These are phyloP conservation scores for Orychophragmus violaceus DNA, from an alignment of 345 rosid genomes.

Conservation along the genomic window DNA sequence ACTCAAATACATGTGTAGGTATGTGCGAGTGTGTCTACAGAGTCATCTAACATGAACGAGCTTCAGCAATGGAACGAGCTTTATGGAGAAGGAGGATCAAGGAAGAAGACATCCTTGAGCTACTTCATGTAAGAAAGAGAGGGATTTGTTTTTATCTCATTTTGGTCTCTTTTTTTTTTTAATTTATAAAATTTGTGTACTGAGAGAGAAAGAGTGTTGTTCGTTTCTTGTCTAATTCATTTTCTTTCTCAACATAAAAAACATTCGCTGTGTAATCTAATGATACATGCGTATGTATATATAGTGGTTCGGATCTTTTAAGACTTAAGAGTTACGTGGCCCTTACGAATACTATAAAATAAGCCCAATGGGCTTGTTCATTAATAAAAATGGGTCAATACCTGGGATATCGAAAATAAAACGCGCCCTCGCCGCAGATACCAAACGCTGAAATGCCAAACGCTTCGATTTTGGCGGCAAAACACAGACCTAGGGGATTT, in stretches of 20 bases:
- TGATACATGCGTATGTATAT: slow-evolving; percentile 17
- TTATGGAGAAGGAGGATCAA: slow-evolving; percentile 98
- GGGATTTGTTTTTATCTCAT: slow-evolving; percentile 21
- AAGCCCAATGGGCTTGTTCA: neutral
- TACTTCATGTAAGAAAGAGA: slow-evolving; percentile 74
- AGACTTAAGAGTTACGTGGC: neutral
- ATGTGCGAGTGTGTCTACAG: slow-evolving; percentile 95
- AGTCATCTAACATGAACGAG: slow-evolving; percentile 89
- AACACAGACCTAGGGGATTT: neutral
- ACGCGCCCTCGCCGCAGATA: neutral
- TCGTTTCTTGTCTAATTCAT: slow-evolving; percentile 25
- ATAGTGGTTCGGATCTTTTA: slow-evolving; percentile 15
- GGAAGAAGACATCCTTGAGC: slow-evolving; percentile 82
- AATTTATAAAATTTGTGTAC: slow-evolving; percentile 29
- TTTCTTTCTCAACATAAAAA: slow-evolving; percentile 25
- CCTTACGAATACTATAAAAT: too few species aligned
- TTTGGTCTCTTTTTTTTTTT: slow-evolving; percentile 8
- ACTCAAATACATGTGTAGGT: slow-evolving; percentile 44
- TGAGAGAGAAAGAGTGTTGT: slow-evolving; percentile 19
- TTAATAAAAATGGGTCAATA: neutral
- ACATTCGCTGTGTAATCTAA: slow-evolving; percentile 32
- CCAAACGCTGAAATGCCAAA: neutral
- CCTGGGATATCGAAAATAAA: neutral
- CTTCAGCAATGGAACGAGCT: slow-evolving; percentile 94
- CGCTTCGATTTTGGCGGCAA: slow-evolving; percentile 26